phyloP scores from a whole-genome alignment of 2,329 filamentous ascomycete genomes.

The Neopestalotiopsis rosae region DNA sequence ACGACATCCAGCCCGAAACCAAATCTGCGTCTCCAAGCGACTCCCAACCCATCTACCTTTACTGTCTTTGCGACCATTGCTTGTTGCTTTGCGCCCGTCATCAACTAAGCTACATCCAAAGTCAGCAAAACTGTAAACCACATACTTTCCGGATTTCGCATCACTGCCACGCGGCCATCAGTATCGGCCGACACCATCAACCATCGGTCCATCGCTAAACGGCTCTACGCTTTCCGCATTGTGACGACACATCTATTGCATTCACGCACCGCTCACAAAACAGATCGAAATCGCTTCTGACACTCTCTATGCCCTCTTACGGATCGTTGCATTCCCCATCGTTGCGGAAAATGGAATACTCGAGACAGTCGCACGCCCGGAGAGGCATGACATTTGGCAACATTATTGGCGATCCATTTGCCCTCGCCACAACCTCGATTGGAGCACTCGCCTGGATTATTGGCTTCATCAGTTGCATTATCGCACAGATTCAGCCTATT shows the following conservation, averaged over 20 bases:
- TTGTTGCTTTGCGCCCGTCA: neutral
- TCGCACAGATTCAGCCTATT: conserved; percentile 63
- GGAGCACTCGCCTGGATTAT: conserved; percentile 94
- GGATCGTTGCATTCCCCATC: conserved; percentile 76
- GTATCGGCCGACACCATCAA: neutral
- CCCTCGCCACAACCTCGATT: conserved; percentile 92
- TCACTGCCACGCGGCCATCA: neutral
- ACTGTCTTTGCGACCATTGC: neutral
- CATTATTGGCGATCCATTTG: conserved; percentile 95
- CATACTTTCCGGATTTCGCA: neutral
- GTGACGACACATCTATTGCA: neutral
- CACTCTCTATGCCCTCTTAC: conserved; percentile 73
- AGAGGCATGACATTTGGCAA: conserved; percentile 78
- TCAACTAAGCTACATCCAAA: neutral
- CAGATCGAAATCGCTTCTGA: neutral
- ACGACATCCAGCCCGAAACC: neutral
- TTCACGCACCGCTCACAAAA: neutral
- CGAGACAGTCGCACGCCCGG: conserved; percentile 59
- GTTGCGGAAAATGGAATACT: conserved; percentile 80
- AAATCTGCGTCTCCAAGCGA: neutral
- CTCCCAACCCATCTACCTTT: neutral
- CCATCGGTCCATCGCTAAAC: neutral
- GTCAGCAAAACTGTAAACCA: neutral
- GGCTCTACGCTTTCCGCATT: neutral
- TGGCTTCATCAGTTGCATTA: conserved; percentile 83